A percentile compares a stretch with the other conserved stretches of the same genome.
Evolutionary conservation across 352 stramenopile species (phyloP).

Genomic region (Pythium chondricola): DNA sequence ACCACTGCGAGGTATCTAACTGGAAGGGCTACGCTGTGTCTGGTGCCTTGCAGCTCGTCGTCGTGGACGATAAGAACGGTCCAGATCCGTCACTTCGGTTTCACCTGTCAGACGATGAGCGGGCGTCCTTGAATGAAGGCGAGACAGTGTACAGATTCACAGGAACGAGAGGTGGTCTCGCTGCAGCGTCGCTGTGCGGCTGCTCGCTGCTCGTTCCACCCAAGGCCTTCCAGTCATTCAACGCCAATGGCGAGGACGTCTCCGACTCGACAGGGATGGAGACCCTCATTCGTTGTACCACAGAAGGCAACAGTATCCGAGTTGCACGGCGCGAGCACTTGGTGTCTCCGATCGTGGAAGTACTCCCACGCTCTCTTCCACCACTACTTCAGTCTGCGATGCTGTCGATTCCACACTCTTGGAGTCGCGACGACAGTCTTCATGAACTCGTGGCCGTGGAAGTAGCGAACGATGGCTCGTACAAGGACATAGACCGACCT

Average conservation of each 20-base stretch:
- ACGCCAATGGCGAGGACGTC: constrained; percentile 34
- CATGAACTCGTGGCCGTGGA: constrained; percentile 18
- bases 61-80: constrained; percentile 39
- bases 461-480: not conserved
- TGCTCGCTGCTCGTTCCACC: constrained; percentile 44
- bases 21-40: constrained; percentile 32
- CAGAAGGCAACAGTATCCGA: not conserved
- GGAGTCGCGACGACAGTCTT: constrained; percentile 2
- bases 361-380: constrained; percentile 23
- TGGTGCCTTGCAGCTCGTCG: constrained; percentile 26
- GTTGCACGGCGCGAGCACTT: constrained; percentile 22
- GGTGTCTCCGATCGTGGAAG: constrained; percentile 37
- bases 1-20: constrained; percentile 57
- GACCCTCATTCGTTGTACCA: constrained; percentile 25
- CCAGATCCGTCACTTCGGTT: constrained; percentile 37
- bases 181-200: constrained; percentile 15
- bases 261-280: constrained; percentile 45
- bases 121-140: not conserved
- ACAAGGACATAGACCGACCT: not conserved
- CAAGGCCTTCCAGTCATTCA: constrained; percentile 37
- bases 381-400: constrained; percentile 7
- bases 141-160: constrained; percentile 28
- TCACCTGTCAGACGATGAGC: constrained; percentile 23
- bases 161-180: constrained; percentile 28
- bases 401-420: constrained; percentile 19